phyloP scores from a whole-genome alignment of 768 basidiomycete genomes.

The Phlegmacium glaucopus region DNA sequence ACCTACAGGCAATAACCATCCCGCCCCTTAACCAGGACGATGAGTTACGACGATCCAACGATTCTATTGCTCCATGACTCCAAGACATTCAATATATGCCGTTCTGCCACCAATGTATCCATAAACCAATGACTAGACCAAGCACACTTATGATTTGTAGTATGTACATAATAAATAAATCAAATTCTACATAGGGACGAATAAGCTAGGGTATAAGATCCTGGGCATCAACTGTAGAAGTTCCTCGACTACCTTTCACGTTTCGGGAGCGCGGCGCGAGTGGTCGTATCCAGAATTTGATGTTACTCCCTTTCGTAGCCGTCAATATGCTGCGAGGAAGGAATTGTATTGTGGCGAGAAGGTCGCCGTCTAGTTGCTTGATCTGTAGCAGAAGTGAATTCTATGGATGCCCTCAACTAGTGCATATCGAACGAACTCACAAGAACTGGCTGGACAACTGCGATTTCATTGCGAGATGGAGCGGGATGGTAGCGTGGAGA shows the following conservation, averaged over 20 bases:
- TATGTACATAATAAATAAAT: conserved; percentile 3
- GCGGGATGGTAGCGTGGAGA: conserved; percentile 76
- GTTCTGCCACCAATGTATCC: too few relatives aligned
- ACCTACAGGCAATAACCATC: background rate
- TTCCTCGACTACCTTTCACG: conserved; percentile 20
- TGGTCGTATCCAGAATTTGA: conserved; percentile 85
- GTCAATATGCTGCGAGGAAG: conserved; percentile 78
- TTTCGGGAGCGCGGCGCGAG: conserved; percentile 44
- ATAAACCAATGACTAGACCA: too few relatives aligned
- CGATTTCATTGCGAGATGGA: conserved; percentile 86
- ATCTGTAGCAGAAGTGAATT: conserved; percentile 40
- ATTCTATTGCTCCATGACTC: too few relatives aligned
- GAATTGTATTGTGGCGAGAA: conserved; percentile 73
- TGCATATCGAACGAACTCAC: conserved; percentile 39
- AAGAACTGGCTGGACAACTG: conserved; percentile 86
- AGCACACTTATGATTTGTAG: too few relatives aligned
- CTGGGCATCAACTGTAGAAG: conserved; percentile 20
- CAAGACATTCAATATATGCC: too few relatives aligned
- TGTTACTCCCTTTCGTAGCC: conserved; percentile 68
- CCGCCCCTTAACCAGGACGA: background rate
- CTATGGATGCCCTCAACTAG: background rate
- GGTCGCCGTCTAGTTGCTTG: conserved; percentile 78
- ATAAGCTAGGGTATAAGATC: conserved; percentile 19
- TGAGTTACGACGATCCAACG: too few relatives aligned
- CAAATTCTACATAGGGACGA: background rate